These are phyloP conservation scores for Dryas alaskensis DNA, from an alignment of 306 rosid genomes.

Conservation along the genomic window DNA sequence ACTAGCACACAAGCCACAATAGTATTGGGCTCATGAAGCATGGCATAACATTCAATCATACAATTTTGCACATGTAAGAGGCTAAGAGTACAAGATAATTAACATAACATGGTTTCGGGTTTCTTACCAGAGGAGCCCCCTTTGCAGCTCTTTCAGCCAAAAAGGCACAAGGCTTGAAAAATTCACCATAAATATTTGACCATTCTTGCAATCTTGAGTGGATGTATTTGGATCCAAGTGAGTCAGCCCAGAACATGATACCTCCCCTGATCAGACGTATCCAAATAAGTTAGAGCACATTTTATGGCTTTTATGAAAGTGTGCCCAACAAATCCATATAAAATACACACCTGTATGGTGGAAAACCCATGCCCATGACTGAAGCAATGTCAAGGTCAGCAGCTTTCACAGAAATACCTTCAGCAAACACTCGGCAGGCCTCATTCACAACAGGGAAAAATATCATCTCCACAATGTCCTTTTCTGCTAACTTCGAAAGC, in stretches of 20 bases:
- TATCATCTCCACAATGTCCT: slow-evolving; percentile 87
- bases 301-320: not conserved
- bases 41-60: not conserved
- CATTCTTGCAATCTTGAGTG: slow-evolving; percentile 76
- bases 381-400: slow-evolving; percentile 84
- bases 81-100: not conserved
- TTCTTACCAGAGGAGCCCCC: slow-evolving; percentile 76
- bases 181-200: slow-evolving; percentile 69
- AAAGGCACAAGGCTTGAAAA: slow-evolving; percentile 90
- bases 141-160: slow-evolving; percentile 90
- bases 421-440: slow-evolving; percentile 93
- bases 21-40: not conserved
- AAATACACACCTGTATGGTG: slow-evolving; percentile 77
- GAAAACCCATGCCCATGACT: slow-evolving; percentile 97
- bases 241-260: slow-evolving; percentile 90
- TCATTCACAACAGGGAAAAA: slow-evolving; percentile 97
- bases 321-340: not conserved
- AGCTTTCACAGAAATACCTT: slow-evolving; percentile 88
- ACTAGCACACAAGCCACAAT: not conserved
- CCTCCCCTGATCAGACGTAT: slow-evolving; percentile 74
- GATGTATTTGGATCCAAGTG: slow-evolving; percentile 86
- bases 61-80: not conserved
- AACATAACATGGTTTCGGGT: slow-evolving; percentile 1
- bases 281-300: slow-evolving; percentile 21
- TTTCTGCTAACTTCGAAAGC: slow-evolving; percentile 67